phyloP scores from a whole-genome alignment of 306 rosid species.

The Casuarina glauca region DNA sequence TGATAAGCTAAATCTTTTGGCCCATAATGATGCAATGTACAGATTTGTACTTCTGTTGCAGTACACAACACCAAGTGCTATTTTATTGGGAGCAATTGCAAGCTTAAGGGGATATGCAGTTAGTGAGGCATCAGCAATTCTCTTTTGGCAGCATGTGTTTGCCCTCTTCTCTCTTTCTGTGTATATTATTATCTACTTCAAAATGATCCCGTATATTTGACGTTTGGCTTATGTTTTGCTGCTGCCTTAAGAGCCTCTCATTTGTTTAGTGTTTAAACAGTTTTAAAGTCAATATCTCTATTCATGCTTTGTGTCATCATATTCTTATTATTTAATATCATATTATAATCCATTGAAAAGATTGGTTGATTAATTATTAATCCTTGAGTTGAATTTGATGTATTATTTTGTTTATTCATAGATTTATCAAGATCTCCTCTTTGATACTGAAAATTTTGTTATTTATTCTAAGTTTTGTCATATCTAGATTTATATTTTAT shows the following conservation, averaged over 20 bases:
- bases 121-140: conserved; percentile 80
- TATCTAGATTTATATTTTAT: too few species aligned
- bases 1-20: conserved; percentile 60
- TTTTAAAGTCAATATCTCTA: too few species aligned
- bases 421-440: too few species aligned
- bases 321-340: too few species aligned
- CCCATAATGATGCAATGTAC: conserved; percentile 55
- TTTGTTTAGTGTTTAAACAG: background rate
- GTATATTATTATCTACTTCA: conserved; percentile 67
- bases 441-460: too few species aligned
- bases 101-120: conserved; percentile 90
- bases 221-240: conserved; percentile 17
- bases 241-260: background rate
- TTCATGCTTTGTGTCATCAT: too few species aligned
- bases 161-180: conserved; percentile 80
- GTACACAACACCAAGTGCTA: conserved; percentile 88
- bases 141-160: conserved; percentile 90
- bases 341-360: too few species aligned
- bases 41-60: conserved; percentile 76
- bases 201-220: conserved; percentile 45
- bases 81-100: conserved; percentile 87
- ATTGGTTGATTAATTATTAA: too few species aligned
- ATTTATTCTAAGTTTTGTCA: too few species aligned
- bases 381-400: too few species aligned
- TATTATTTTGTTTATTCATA: too few species aligned